Percentiles rank a stretch among this genome's conserved stretches.
phyloP scores from a whole-genome alignment of 2,329 filamentous ascomycete species.

The Aspergillus neoniger region DNA sequence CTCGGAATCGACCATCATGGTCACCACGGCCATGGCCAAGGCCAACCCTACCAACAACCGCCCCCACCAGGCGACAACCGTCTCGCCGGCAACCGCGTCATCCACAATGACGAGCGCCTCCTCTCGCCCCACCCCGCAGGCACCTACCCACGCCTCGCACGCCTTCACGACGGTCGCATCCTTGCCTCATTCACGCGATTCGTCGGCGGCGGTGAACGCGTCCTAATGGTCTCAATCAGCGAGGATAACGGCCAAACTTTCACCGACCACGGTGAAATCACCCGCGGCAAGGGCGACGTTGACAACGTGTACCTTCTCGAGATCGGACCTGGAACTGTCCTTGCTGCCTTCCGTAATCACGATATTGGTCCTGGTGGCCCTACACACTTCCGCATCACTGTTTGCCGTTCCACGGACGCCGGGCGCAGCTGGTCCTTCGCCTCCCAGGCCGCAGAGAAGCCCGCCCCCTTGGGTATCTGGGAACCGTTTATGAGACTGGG shows the following conservation, averaged over 20 bases:
- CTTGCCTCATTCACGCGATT: slow-evolving; percentile 50
- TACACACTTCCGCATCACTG: slow-evolving; percentile 53
- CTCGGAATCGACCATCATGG: slow-evolving; percentile 27
- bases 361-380: slow-evolving; percentile 39
- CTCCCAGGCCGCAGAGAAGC: slow-evolving; percentile 49
- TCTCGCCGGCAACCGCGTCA: slow-evolving; percentile 24
- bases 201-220: slow-evolving; percentile 37
- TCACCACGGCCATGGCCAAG: neutral
- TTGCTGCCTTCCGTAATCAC: slow-evolving; percentile 55
- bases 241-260: slow-evolving; percentile 48
- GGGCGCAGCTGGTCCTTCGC: slow-evolving; percentile 48
- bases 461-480: slow-evolving; percentile 47
- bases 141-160: slow-evolving; percentile 52
- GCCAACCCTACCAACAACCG: slow-evolving; percentile 12
- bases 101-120: slow-evolving; percentile 37
- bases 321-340: slow-evolving; percentile 36
- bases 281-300: slow-evolving; percentile 47
- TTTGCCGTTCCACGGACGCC: slow-evolving; percentile 50
- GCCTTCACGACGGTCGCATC: slow-evolving; percentile 49
- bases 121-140: slow-evolving; percentile 42
- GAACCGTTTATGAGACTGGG: slow-evolving; percentile 53
- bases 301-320: slow-evolving; percentile 54
- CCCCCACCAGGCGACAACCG: slow-evolving; percentile 5
- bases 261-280: slow-evolving; percentile 46
- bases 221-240: slow-evolving; percentile 49